Conservation (phyloP, 331 rosid species). For the Quercus lobata region DNA sequence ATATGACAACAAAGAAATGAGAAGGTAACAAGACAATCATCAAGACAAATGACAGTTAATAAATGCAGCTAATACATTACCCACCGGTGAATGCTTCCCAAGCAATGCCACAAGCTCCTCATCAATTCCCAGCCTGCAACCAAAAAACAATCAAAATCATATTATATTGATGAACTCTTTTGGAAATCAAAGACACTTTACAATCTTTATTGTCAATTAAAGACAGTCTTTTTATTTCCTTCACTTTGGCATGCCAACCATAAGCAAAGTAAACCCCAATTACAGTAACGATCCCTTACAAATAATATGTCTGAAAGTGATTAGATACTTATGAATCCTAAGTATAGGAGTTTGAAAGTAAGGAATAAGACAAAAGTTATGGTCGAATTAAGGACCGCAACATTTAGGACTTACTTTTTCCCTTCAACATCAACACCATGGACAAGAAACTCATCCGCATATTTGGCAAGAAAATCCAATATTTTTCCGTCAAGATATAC, state of each 20-base stretch:
- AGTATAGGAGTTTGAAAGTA: neutral
- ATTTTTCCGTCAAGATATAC: constrained; percentile 57
- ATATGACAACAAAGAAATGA: neutral
- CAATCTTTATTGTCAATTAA: neutral
- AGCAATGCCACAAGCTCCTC: constrained; percentile 92
- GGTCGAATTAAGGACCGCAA: neutral
- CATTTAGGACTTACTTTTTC: constrained; percentile 56
- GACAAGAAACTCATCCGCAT: constrained; percentile 91
- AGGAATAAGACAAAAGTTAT: neutral
- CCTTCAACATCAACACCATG: constrained; percentile 99
- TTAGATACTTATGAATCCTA: neutral
- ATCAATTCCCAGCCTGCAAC: constrained; percentile 80
- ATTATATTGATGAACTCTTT: neutral
- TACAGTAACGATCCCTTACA: neutral
- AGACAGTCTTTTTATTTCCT: neutral
- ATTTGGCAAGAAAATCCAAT: constrained; percentile 68
- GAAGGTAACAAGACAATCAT: neutral
- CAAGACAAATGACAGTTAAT: neutral
- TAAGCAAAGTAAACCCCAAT: neutral
- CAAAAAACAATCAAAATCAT: constrained; percentile 18
- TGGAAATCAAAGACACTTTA: neutral
- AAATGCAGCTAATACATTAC: constrained; percentile 17
- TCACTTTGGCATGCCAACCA: neutral
- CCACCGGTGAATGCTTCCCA: constrained; percentile 81
- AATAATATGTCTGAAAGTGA: neutral